A percentile compares a stretch with the other conserved stretches of the same genome.
phyloP scores from a whole-genome alignment of 345 rosid genomes.

The Aquilaria yunnanensis region DNA sequence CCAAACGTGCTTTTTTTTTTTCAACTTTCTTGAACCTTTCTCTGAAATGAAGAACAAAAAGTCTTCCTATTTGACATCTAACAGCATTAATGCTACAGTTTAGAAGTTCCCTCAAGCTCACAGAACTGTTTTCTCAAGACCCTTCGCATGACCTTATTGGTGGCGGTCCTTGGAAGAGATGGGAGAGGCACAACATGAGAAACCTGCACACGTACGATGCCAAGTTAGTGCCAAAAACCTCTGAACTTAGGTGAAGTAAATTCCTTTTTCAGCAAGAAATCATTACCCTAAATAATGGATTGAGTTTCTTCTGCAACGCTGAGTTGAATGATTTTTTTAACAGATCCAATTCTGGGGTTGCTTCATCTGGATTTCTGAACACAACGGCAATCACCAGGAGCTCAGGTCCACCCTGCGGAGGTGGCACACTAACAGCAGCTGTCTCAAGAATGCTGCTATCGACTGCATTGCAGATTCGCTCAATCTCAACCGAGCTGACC shows the following conservation, averaged over 20 bases:
- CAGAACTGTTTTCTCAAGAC: conserved; percentile 63
- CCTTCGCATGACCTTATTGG: conserved; percentile 96
- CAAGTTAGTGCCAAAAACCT: background rate
- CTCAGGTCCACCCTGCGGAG: conserved; percentile 89
- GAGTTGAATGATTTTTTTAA: conserved; percentile 66
- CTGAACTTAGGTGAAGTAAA: background rate
- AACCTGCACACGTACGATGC: conserved; percentile 39
- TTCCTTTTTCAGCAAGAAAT: background rate
- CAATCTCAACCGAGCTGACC: conserved; percentile 93
- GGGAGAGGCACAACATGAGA: conserved; percentile 44
- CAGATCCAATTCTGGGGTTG: conserved; percentile 34
- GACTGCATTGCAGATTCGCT: conserved; percentile 73
- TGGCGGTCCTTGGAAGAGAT: conserved; percentile 81
- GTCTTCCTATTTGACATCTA: too few species aligned
- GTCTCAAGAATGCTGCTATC: conserved; percentile 71
- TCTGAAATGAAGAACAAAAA: too few species aligned
- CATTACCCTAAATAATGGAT: conserved; percentile 83
- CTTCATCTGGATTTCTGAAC: conserved; percentile 33
- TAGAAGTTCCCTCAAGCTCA: conserved; percentile 45
- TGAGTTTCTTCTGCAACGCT: conserved; percentile 79
- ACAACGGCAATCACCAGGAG: conserved; percentile 72
- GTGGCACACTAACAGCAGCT: conserved; percentile 94
- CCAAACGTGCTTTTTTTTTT: too few species aligned
- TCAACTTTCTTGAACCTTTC: too few species aligned
- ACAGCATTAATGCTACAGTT: conserved; percentile 21